Percentiles rank a stretch among this genome's conserved stretches.
phyloP scores from a whole-genome alignment of 106 monocot species.

The Triglochin maritima region DNA sequence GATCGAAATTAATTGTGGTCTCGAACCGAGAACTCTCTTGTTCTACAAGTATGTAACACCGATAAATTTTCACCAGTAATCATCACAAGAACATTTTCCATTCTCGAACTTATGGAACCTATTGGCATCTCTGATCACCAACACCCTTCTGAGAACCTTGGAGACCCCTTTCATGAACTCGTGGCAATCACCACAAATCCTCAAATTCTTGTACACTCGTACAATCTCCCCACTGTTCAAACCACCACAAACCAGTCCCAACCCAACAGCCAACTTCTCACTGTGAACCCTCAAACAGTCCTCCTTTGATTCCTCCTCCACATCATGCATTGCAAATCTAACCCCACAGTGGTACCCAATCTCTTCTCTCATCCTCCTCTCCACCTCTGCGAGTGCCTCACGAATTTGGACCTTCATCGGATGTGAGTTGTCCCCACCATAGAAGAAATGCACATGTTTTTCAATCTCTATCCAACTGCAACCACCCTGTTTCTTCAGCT shows the following conservation, averaged over 20 bases:
- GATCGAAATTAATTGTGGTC: not conserved
- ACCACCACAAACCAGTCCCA: slow-evolving; percentile 14
- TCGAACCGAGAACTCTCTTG: no score
- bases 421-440: slow-evolving; percentile 30
- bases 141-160: slow-evolving; percentile 22
- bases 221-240: slow-evolving; percentile 4
- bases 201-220: slow-evolving; percentile 17
- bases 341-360: slow-evolving; percentile 13
- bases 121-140: slow-evolving; percentile 43
- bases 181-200: slow-evolving; percentile 19
- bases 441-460: slow-evolving; percentile 35
- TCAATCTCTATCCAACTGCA: slow-evolving; percentile 43
- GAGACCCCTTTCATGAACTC: slow-evolving; percentile 16
- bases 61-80: slow-evolving; percentile 27
- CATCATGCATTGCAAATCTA: slow-evolving; percentile 30
- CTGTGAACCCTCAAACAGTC: slow-evolving; percentile 31
- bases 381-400: slow-evolving; percentile 14
- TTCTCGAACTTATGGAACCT: slow-evolving; percentile 45
- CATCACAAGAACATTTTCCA: slow-evolving; percentile 50
- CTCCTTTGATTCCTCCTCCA: slow-evolving; percentile 38
- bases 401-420: slow-evolving; percentile 18
- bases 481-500: slow-evolving; percentile 42
- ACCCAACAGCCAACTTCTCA: slow-evolving; percentile 38
- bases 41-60: no score
- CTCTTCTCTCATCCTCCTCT: slow-evolving; percentile 29